Base-by-base conservation (phyloP, 352 stramenopile species). In the Phytophthora macrochlamydospora region DNA sequence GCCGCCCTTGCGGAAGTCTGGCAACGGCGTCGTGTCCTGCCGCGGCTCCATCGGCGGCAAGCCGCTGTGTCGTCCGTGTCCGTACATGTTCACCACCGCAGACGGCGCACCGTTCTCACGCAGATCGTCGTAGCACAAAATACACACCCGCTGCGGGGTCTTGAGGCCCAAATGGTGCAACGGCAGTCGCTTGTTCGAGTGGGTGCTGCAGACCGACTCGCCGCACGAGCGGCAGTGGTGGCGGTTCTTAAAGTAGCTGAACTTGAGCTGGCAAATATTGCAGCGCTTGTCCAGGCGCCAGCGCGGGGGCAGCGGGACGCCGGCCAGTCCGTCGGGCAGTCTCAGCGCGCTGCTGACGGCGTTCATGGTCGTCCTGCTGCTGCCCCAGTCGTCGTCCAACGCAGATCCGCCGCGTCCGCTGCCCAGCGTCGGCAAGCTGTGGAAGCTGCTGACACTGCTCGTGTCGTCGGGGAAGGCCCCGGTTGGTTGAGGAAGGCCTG, bases 171-270 rank as follows among this genome's bases (percentile, higher is more conserved):
- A 69, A 56, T 90, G 76, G 52, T 84, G 75, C 44, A 97, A 67
- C 32, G 78, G 74, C 9, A 92, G 59, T 1, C 85, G 83, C 18
- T 79, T 79, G 57, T 82, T 91, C 43, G 83, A 94, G 70, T 95
- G 91, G 29, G 80, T 90, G 32, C 71, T 85, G 73, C 90, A 97
- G 11, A 96, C 89, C 2, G 91, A 93, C 53, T 91, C 67, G 11
- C 90, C 90, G 65, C 90, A 97, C 64, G 89, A 92, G 63, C 90
- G 85, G 67, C 90, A 97, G 69, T 97, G 90, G 66, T 97, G 90
- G 7, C 88, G 83, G 43, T 79, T 82, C 71, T 89, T 91, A 35
- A 97, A 87, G 73, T 97, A 89, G 37, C 70, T 93, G 64, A 97
- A 97, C 66, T 91, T 93, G 44, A 86, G 67, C 58, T 89, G 75